Evolutionary conservation across 164 flowering plant species (phyloP).

Genomic region (Echeveria elegans): DNA sequence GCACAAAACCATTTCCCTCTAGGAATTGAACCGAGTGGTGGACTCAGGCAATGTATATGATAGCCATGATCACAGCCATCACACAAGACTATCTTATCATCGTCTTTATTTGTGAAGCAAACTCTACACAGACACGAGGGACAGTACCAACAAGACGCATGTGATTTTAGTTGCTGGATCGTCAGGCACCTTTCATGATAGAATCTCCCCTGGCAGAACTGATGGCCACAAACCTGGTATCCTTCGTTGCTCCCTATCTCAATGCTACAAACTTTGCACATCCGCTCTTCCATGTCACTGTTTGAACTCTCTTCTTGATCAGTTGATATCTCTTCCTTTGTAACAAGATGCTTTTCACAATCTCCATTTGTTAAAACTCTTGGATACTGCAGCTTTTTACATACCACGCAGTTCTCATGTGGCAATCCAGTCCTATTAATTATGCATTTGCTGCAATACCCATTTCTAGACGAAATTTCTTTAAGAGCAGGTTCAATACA

Average conservation of each 20-base stretch:
- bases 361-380: conserved; percentile 13
- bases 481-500: conserved; percentile 53
- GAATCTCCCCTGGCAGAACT: conserved; percentile 38
- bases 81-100: conserved; percentile 65
- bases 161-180: conserved; percentile 27
- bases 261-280: conserved; percentile 49
- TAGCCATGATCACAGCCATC: conserved; percentile 87
- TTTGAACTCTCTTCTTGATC: conserved; percentile 35
- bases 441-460: no score
- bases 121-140: conserved; percentile 83
- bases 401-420: conserved; percentile 66
- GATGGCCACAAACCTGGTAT: conserved; percentile 40
- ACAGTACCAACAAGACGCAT: conserved; percentile 70
- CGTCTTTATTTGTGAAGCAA: conserved; percentile 70
- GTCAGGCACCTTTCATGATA: conserved; percentile 68
- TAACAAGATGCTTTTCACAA: conserved; percentile 4
- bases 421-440: conserved; percentile 38
- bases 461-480: conserved; percentile 45
- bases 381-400: conserved; percentile 41
- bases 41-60: conserved; percentile 74
- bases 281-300: conserved; percentile 15
- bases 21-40: conserved; percentile 50
- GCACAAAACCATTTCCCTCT: conserved; percentile 73
- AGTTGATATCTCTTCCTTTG: conserved; percentile 15
- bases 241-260: conserved; percentile 24